Evolutionary conservation across 176 grass and related monocot genomes (phyloP), one percentile per base, ranked within the genome.

Genomic region (Musa schizocarpa): DNA sequence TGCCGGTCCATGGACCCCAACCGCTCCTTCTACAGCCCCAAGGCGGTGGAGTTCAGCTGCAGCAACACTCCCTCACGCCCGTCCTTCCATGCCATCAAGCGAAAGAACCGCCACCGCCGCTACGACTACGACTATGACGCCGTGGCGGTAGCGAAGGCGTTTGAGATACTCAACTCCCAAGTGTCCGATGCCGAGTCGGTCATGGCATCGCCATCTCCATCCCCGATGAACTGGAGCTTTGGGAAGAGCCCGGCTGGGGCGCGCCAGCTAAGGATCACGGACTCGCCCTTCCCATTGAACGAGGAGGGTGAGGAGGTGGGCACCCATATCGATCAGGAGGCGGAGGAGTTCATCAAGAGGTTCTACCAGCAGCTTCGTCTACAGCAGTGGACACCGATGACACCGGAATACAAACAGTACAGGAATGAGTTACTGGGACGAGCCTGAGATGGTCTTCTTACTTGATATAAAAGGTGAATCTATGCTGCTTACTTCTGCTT

Each of bases 1-100:
- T 71, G 90, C 68, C 24, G 83, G 62, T 70, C 79, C 19, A 53
- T 80, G 73, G 86, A 92, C 69, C 82, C 81, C 1, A 52, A 74
- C 27, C 79, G 70, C 76, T 67, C 86, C 68, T 77, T 83, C 2
- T 81, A 80, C 82, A 26, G 53, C 80, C 72, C 70, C 20, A 79
- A 11, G 6, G 95, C 93, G 77, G 95, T 98, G 62, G 86, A 99
- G 88, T 99, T 99, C 81, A 94, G 88, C 85, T 93, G 95, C 83
- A 91, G 90, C 78, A 89, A 93, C 85, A 99, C 95, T 43, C 87
- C 94, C 5, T 81, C 94, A 1, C 81, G 82, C 34, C 34, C 34
- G 34, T 43, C 34, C 34, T 43, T 43, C 34, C 34, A 43, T 43
- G 34, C 4, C 34, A 43, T 43, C 80, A 83, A 51, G 72, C 77